phyloP scores from a whole-genome alignment of 2,329 filamentous ascomycete genomes.

The Byssoonygena ceratinophila region DNA sequence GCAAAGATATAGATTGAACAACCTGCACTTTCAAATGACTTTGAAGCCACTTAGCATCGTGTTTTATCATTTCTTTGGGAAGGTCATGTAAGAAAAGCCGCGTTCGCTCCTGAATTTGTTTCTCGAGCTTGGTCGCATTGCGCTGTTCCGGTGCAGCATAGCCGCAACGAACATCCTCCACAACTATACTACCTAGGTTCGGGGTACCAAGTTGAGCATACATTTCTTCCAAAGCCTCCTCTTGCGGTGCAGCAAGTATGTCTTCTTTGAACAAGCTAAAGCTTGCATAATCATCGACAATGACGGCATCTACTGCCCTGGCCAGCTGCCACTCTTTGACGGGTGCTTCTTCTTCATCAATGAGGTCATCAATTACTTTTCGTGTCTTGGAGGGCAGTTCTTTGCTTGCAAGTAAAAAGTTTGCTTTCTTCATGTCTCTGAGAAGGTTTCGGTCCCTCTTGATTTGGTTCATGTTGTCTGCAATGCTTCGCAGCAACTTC shows the following conservation, averaged over 20 bases:
- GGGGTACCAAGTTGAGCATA: constrained; percentile 72
- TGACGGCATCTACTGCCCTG: constrained; percentile 58
- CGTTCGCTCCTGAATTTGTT: constrained; percentile 74
- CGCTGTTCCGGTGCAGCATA: constrained; percentile 55
- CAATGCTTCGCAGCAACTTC: constrained; percentile 66
- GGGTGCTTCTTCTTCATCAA: constrained; percentile 51
- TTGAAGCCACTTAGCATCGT: constrained; percentile 83
- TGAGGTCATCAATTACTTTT: constrained; percentile 36
- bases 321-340: constrained; percentile 72
- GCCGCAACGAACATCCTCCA: constrained; percentile 66
- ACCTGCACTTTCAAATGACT: constrained; percentile 68
- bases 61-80: constrained; percentile 64
- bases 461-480: constrained; percentile 58
- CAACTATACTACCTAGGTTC: constrained; percentile 64
- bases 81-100: constrained; percentile 85
- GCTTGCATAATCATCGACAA: constrained; percentile 79
- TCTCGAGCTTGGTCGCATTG: constrained; percentile 58
- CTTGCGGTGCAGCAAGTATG: constrained; percentile 77
- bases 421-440: constrained; percentile 60
- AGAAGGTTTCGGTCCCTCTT: constrained; percentile 72
- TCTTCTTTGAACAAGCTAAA: constrained; percentile 79
- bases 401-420: constrained; percentile 73
- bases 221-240: constrained; percentile 74
- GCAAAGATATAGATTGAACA: constrained; percentile 67
- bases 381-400: constrained; percentile 28